Evolutionary conservation across 2,329 filamentous ascomycete species (phyloP), one percentile per base, ranked within the genome.

Genomic region (Fusarium annulatum): DNA sequence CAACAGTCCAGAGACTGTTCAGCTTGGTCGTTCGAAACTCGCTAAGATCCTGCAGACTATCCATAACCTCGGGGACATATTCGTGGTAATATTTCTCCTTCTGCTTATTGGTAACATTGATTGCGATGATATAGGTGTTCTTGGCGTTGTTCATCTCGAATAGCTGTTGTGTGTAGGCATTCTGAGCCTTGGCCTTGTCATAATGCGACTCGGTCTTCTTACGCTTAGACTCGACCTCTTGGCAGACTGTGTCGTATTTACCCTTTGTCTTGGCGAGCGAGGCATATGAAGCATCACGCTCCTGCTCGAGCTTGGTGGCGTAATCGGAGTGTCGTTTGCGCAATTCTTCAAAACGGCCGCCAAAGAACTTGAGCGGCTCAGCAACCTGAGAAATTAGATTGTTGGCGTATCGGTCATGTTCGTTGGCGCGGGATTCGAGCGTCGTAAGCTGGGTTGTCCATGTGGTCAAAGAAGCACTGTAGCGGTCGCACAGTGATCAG

Each of bases 61-160:
- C 94, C 80, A 99, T 88, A 66, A 98, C 85, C 80, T 98, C 96
- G 14, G 96, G 96, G 26, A 99, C 88, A 81, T 98, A 98, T 82
- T 98, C 95, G 81, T 98, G 93, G 80, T 97, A 99, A 85, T 98
- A 98, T 80, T 92, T 94, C 81, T 98, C 95, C 85, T 98, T 99
- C 79, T 97, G 92, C 85, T 96, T 97, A 84, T 99, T 99, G 39
- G 95, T 97, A 66, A 98, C 94, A 80, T 97, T 97, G 85, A 99
- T 97, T 69, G 91, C 89, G 79, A 99, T 97, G 69, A 99, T 86
- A 80, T 99, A 99, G n/a, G 93, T 95, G 82, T 99, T 99, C 87
- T 99, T 99, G 81, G 93, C 89, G 81, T 99, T 99, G 84, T 96
- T 94, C 96, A 98, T 98, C 77, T 99, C 96, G 68, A 92, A 85